A percentile compares a stretch with the other conserved stretches of the same genome.
phyloP scores from a whole-genome alignment of 257 asterid genomes.

The Nicotiana sylvestris region DNA sequence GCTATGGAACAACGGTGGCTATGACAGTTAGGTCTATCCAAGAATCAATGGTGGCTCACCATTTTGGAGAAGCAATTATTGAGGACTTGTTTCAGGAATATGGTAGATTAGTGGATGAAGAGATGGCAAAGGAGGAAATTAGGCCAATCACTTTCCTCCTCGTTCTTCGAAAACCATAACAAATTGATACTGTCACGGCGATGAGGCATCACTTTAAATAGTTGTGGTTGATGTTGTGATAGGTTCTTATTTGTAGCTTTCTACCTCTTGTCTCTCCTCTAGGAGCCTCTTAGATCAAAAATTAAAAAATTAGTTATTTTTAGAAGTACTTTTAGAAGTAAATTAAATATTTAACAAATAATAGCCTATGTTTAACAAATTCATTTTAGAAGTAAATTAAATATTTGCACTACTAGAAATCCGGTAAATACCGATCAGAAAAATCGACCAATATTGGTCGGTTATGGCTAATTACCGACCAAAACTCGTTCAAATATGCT shows the following conservation, averaged over 20 bases:
- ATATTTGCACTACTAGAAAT: too few species aligned
- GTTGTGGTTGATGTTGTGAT: too few species aligned
- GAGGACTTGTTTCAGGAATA: slow-evolving; percentile 51
- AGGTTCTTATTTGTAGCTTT: neutral
- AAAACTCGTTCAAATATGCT: too few species aligned
- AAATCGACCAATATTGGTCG: too few species aligned
- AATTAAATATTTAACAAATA: too few species aligned
- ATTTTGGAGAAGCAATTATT: slow-evolving; percentile 55
- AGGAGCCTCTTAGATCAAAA: too few species aligned
- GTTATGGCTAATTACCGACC: too few species aligned
- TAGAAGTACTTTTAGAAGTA: too few species aligned
- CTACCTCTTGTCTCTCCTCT: neutral
- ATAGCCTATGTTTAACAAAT: too few species aligned
- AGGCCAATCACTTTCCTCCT: slow-evolving; percentile 41
- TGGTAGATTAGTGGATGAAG: slow-evolving; percentile 68
- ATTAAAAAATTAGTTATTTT: too few species aligned
- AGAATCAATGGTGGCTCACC: slow-evolving; percentile 70
- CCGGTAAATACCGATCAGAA: too few species aligned
- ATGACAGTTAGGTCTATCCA: slow-evolving; percentile 80
- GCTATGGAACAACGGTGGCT: slow-evolving; percentile 71
- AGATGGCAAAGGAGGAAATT: slow-evolving; percentile 41
- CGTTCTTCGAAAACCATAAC: slow-evolving; percentile 44
- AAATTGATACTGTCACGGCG: neutral
- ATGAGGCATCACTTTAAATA: neutral
- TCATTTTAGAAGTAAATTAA: too few species aligned